A percentile compares a stretch with the other conserved stretches of the same genome.
Conservation (phyloP, 1,284 basidiomycete genomes). For the Marasmius fiardii region DNA sequence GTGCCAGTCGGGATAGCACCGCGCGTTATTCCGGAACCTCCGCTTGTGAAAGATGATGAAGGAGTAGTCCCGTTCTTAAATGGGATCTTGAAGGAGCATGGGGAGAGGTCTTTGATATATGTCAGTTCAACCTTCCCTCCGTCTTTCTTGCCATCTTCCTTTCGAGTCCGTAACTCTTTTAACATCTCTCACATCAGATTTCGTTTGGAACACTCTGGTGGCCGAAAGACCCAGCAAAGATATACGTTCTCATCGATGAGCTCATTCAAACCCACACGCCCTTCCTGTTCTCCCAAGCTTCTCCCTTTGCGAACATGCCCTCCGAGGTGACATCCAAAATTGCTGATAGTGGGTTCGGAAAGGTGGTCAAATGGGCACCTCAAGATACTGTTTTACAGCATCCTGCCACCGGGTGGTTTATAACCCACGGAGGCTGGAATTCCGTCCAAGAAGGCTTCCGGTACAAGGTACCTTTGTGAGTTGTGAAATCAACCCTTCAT, state of each 20-base stretch:
- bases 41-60: neutral
- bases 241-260: conserved; percentile 18
- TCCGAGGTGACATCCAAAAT: conserved; percentile 10
- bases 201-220: conserved; percentile 22
- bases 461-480: conserved; percentile 10
- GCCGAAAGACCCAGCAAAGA: conserved; percentile 14
- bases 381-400: conserved; percentile 22
- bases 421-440: conserved; percentile 22
- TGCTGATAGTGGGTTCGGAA: conserved; percentile 14
- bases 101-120: conserved; percentile 17
- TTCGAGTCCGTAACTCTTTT: too few species aligned
- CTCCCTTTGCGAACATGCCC: conserved; percentile 5
- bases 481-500: neutral
- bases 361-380: conserved; percentile 19
- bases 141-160: neutral
- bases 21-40: neutral
- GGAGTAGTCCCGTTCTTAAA: conserved; percentile 16
- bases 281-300: conserved; percentile 12
- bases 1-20: neutral
- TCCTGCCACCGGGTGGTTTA: conserved; percentile 23
- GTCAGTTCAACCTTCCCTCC: conserved; percentile 12
- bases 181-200: conserved; percentile 14
- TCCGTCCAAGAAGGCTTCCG: conserved; percentile 12
- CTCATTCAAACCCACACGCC: conserved; percentile 17
- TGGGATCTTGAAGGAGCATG: conserved; percentile 12